A percentile compares a stretch with the other conserved stretches of the same genome.
Conservation (phyloP, 179 eudicot genomes). For the Pouteria campechiana region DNA sequence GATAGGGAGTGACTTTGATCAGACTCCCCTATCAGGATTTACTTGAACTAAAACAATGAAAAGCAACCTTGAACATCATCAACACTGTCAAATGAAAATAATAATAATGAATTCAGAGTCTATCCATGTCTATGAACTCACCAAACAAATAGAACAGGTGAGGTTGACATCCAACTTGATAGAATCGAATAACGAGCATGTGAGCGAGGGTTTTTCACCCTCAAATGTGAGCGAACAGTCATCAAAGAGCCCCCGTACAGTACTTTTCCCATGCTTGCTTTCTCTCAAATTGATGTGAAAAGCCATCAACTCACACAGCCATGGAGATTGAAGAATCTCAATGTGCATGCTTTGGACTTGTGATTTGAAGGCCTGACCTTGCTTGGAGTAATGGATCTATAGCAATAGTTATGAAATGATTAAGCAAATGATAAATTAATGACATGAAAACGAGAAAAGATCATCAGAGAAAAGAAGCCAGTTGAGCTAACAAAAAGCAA, state of each 20-base stretch:
- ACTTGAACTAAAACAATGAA: too few species aligned
- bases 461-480: neutral
- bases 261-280: constrained; percentile 20
- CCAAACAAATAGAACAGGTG: constrained; percentile 94
- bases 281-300: constrained; percentile 74
- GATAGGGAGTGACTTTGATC: too few species aligned
- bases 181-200: constrained; percentile 81
- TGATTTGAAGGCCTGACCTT: constrained; percentile 87
- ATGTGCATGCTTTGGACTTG: constrained; percentile 74
- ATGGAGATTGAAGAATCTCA: constrained; percentile 92
- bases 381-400: constrained; percentile 79
- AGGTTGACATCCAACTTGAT: constrained; percentile 78
- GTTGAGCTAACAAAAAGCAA: neutral
- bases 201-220: constrained; percentile 67
- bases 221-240: constrained; percentile 50
- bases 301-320: constrained; percentile 97
- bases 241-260: constrained; percentile 34
- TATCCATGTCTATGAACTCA: too few species aligned
- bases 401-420: constrained; percentile 4
- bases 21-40: too few species aligned
- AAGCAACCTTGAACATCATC: too few species aligned
- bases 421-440: neutral
- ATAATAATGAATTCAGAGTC: too few species aligned
- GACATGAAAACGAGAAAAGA: neutral
- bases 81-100: too few species aligned